Evolutionary conservation across 257 asterid species (phyloP).

Genomic region (Nyctanthes arbortristis): DNA sequence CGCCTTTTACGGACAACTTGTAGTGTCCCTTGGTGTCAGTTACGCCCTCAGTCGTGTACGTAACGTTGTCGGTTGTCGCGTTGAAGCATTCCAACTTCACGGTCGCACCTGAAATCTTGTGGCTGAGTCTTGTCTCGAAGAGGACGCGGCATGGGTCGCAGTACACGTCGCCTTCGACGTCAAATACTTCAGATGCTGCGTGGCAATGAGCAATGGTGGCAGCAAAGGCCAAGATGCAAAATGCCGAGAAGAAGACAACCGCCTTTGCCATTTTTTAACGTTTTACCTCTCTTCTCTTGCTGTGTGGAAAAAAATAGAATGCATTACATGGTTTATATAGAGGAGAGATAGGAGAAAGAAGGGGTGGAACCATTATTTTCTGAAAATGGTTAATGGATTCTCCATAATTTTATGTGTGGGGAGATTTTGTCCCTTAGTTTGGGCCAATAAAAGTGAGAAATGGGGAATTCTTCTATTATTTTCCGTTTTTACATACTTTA

Average conservation of each 20-base stretch:
- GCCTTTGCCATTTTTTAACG: constrained; percentile 20
- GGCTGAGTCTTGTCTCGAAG: constrained; percentile 30
- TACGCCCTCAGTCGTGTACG: constrained; percentile 16
- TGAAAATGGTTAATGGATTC: constrained; percentile 5
- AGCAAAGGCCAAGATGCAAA: constrained; percentile 21
- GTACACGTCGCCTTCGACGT: constrained; percentile 34
- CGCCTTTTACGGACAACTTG: constrained; percentile 28
- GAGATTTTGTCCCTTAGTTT: neutral
- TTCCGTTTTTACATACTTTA: neutral
- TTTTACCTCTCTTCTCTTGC: constrained; percentile 27
- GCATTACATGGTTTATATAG: constrained; percentile 13
- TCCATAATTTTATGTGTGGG: neutral
- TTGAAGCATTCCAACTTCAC: constrained; percentile 41
- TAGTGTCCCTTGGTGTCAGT: constrained; percentile 32
- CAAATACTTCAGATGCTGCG: neutral
- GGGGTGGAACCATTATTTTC: constrained; percentile 18
- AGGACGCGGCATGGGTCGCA: constrained; percentile 48
- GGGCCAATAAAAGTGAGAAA: neutral
- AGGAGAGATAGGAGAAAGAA: neutral
- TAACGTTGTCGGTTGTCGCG: neutral
- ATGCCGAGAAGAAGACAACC: constrained; percentile 7
- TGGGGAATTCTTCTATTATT: neutral
- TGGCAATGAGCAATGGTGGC: constrained; percentile 18
- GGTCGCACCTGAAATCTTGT: neutral
- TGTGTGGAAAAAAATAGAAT: constrained; percentile 22